A percentile compares a stretch with the other conserved stretches of the same genome.
Evolutionary conservation across 78 protist genomes (phyloP).

Genomic region (Mastigamoeba balamuthi): DNA sequence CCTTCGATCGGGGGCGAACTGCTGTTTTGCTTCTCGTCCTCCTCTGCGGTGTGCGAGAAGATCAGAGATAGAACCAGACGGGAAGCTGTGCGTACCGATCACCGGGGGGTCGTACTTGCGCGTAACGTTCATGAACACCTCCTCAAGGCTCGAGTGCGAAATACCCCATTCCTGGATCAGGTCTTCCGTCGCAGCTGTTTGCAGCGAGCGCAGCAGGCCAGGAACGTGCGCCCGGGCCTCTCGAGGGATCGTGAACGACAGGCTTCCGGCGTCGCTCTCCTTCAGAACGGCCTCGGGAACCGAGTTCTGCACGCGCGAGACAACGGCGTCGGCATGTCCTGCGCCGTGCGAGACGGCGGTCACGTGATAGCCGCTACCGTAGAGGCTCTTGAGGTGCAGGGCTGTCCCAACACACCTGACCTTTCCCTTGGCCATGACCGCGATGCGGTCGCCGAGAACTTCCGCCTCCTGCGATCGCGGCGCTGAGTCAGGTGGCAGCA

Average conservation of each 20-base stretch:
- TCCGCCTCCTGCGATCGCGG: background rate
- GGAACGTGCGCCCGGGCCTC: background rate
- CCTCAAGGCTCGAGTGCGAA: background rate
- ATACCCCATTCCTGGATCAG: conserved; percentile 2
- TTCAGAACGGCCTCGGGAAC: background rate
- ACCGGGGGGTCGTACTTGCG: too few species aligned
- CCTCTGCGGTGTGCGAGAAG: too few species aligned
- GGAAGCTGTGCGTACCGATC: too few species aligned
- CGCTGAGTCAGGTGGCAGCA: background rate
- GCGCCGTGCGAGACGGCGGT: background rate
- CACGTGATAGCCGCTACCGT: background rate
- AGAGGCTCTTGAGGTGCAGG: conserved; percentile 1
- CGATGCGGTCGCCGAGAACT: conserved; percentile 28
- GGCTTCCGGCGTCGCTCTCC: background rate
- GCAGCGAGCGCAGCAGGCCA: background rate
- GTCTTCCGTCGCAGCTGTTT: background rate
- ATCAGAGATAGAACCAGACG: too few species aligned
- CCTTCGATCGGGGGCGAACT: background rate
- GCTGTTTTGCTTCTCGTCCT: too few species aligned
- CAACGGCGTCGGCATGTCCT: background rate
- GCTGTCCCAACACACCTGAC: conserved; percentile 15
- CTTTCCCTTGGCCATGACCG: conserved; percentile 13
- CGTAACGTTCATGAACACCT: background rate
- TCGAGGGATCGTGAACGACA: background rate
- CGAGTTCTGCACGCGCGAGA: too few species aligned